Percentiles rank a stretch among this genome's conserved stretches.
Evolutionary conservation across 2,329 filamentous ascomycete genomes (phyloP).

Genomic region (Exophiala sp.): DNA sequence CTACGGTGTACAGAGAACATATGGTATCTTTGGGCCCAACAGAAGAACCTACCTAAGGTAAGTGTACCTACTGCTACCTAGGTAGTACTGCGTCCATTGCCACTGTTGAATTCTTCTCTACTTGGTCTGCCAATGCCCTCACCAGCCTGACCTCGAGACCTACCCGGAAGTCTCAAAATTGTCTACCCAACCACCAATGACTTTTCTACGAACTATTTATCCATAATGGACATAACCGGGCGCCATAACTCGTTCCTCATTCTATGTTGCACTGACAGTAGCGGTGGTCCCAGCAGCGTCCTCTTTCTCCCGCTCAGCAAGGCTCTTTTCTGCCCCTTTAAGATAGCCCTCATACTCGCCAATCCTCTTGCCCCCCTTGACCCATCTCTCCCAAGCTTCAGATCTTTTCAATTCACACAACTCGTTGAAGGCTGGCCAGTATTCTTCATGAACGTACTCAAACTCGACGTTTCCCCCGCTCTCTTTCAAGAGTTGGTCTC

Average conservation of each 20-base stretch:
- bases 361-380: slow-evolving; percentile 68
- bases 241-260: neutral
- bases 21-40: too few species aligned
- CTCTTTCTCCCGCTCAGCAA: slow-evolving; percentile 32
- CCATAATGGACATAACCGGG: too few species aligned
- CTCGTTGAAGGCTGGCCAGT: slow-evolving; percentile 80
- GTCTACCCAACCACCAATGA: too few species aligned
- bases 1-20: too few species aligned
- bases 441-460: slow-evolving; percentile 78
- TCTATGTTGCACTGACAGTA: neutral
- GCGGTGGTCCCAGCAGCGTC: neutral
- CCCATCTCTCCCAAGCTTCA: slow-evolving; percentile 65
- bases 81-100: too few species aligned
- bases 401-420: slow-evolving; percentile 62
- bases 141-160: too few species aligned
- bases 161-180: too few species aligned
- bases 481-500: slow-evolving; percentile 72
- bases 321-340: slow-evolving; percentile 55
- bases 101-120: too few species aligned
- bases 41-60: too few species aligned
- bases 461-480: slow-evolving; percentile 78
- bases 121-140: too few species aligned
- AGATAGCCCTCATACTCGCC: slow-evolving; percentile 86
- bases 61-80: too few species aligned
- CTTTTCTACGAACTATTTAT: too few species aligned